Conservation (phyloP, 169 alveolate genomes). For the Babesia sp. region DNA sequence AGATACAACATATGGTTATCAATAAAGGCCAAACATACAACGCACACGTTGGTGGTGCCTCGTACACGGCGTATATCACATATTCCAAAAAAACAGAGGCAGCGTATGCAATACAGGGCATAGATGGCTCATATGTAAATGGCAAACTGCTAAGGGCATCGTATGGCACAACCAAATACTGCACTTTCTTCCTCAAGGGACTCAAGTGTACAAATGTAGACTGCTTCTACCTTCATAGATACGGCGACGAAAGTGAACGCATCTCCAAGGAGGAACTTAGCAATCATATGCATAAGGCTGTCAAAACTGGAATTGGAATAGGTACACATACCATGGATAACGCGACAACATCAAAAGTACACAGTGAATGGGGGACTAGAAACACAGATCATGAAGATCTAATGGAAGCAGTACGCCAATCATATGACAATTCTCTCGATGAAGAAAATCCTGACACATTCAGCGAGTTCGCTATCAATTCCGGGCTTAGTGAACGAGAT, state of each 20-base stretch:
- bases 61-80: slow-evolving; percentile 90
- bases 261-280: slow-evolving; percentile 66
- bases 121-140: slow-evolving; percentile 87
- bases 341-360: neutral
- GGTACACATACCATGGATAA: slow-evolving; percentile 3
- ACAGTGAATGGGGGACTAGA: neutral
- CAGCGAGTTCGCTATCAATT: neutral
- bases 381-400: neutral
- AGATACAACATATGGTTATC: slow-evolving; percentile 82
- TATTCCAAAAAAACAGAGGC: slow-evolving; percentile 88
- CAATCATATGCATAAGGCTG: slow-evolving; percentile 56
- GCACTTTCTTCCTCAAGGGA: slow-evolving; percentile 86
- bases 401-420: neutral
- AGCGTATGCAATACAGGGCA: slow-evolving; percentile 87
- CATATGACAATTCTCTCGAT: neutral
- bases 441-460: neutral
- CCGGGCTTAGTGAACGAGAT: slow-evolving; percentile 3
- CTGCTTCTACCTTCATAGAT: slow-evolving; percentile 89
- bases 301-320: slow-evolving; percentile 48
- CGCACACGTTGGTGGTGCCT: slow-evolving; percentile 83
- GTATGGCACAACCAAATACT: slow-evolving; percentile 93
- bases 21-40: slow-evolving; percentile 83
- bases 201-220: slow-evolving; percentile 85
- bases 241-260: slow-evolving; percentile 83
- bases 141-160: slow-evolving; percentile 87